These are phyloP conservation scores for Yarrowia divulgata DNA, from an alignment of 805 yeast species.

Conservation along the genomic window DNA sequence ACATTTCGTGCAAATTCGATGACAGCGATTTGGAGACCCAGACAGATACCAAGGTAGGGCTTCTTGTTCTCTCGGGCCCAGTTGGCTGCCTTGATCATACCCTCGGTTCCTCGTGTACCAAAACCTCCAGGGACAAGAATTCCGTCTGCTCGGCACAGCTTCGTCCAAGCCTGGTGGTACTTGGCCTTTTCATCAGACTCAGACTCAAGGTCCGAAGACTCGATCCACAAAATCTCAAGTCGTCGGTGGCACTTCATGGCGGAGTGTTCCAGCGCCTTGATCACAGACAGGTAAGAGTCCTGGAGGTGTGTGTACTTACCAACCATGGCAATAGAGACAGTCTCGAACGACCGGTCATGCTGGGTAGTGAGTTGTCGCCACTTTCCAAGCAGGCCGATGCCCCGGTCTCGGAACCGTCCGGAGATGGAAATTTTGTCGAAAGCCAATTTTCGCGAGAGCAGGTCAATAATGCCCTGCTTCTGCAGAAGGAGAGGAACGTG, in stretches of 20 bases:
- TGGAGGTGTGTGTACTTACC: conserved; percentile 97
- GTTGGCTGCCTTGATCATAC: conserved; percentile 95
- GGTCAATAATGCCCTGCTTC: conserved; percentile 83
- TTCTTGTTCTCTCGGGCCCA: conserved; percentile 97
- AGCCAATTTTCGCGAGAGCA: conserved; percentile 70
- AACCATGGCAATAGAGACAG: conserved; percentile 92
- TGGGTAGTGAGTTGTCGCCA: conserved; percentile 83
- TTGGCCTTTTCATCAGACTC: conserved; percentile 69
- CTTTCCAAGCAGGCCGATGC: conserved; percentile 69
- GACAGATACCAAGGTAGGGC: conserved; percentile 96
- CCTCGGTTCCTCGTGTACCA: conserved; percentile 96
- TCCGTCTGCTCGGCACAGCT: conserved; percentile 92
- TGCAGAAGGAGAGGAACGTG: conserved; percentile 93
- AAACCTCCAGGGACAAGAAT: conserved; percentile 98
- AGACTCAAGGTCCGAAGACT: conserved; percentile 86
- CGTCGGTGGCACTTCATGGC: conserved; percentile 87
- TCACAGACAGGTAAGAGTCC: conserved; percentile 93
- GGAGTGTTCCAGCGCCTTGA: conserved; percentile 93
- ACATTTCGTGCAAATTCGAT: conserved; percentile 89
- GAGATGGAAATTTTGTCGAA: conserved; percentile 59
- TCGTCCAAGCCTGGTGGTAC: conserved; percentile 96
- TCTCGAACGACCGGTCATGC: conserved; percentile 83
- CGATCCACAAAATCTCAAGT: conserved; percentile 94
- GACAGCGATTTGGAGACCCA: conserved; percentile 96
- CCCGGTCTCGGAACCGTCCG: conserved; percentile 63